These are phyloP conservation scores for Exutisphaerella laricina DNA, from an alignment of 2,329 filamentous ascomycete species.

Conservation along the genomic window DNA sequence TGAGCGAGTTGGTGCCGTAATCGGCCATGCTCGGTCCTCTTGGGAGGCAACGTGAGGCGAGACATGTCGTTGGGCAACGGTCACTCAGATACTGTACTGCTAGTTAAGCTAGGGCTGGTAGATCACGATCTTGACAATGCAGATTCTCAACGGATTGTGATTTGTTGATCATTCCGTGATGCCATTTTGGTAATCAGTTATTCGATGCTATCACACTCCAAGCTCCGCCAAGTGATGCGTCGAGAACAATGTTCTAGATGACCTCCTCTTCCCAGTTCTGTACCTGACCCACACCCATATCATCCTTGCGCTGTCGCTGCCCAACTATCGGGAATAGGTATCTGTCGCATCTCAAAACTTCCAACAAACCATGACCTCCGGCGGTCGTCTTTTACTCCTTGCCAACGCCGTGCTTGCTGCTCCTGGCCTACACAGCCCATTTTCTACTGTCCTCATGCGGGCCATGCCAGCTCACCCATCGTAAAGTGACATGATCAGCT, in stretches of 20 bases:
- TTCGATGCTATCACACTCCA: no score
- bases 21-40: background rate
- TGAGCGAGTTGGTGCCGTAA: background rate
- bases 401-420: conserved; percentile 7
- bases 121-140: background rate
- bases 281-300: background rate
- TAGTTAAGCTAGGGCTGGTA: no score
- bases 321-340: conserved; percentile 3
- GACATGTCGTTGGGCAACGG: background rate
- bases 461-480: conserved; percentile 4
- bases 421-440: no score
- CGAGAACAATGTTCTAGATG: no score
- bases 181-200: no score
- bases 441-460: no score
- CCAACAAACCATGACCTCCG: background rate
- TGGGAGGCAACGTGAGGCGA: background rate
- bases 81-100: no score
- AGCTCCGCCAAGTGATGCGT: background rate
- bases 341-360: conserved; percentile 5
- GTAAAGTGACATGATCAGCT: conserved; percentile 10
- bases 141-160: no score
- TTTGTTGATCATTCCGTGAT: conserved; percentile 1
- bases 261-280: no score
- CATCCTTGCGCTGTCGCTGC: conserved; percentile 2
- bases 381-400: background rate